These are phyloP conservation scores for Thecaphora thlaspeos DNA, from an alignment of 1,284 basidiomycete genomes.

Conservation along the genomic window DNA sequence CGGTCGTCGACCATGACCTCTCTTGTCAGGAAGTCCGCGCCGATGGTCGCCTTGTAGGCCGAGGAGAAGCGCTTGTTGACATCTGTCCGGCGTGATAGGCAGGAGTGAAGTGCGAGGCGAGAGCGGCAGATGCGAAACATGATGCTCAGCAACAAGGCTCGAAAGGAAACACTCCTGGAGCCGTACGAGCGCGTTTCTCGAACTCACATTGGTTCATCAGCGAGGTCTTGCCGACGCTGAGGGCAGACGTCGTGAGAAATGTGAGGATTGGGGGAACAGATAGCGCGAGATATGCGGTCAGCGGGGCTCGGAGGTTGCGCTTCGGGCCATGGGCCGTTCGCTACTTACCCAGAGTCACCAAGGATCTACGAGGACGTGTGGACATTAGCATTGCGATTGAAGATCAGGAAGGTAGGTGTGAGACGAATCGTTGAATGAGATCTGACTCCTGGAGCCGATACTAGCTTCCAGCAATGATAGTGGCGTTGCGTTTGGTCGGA, in stretches of 20 bases:
- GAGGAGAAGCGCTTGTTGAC: slow-evolving; percentile 99
- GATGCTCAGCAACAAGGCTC: background rate
- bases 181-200: too few relatives aligned
- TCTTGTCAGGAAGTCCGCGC: slow-evolving; percentile 73
- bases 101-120: background rate
- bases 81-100: slow-evolving; percentile 59
- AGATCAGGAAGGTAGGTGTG: background rate
- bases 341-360: slow-evolving; percentile 49
- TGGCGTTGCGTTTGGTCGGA: too few relatives aligned
- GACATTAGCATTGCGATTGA: too few relatives aligned
- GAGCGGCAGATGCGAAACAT: background rate
- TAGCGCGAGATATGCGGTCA: too few relatives aligned
- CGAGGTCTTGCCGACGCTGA: slow-evolving; percentile 96
- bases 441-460: too few relatives aligned
- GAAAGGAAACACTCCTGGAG: background rate
- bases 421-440: too few relatives aligned
- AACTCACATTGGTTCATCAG: slow-evolving; percentile 90
- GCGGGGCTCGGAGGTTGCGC: too few relatives aligned
- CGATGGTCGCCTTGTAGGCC: slow-evolving; percentile 78
- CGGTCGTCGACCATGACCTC: slow-evolving; percentile 98
- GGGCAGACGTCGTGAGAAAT: background rate
- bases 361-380: slow-evolving; percentile 40
- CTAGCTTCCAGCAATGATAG: too few relatives aligned
- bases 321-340: too few relatives aligned
- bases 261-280: background rate